Conservation (phyloP, 2,329 filamentous ascomycete genomes). For the Pyrenochaeta sp. region DNA sequence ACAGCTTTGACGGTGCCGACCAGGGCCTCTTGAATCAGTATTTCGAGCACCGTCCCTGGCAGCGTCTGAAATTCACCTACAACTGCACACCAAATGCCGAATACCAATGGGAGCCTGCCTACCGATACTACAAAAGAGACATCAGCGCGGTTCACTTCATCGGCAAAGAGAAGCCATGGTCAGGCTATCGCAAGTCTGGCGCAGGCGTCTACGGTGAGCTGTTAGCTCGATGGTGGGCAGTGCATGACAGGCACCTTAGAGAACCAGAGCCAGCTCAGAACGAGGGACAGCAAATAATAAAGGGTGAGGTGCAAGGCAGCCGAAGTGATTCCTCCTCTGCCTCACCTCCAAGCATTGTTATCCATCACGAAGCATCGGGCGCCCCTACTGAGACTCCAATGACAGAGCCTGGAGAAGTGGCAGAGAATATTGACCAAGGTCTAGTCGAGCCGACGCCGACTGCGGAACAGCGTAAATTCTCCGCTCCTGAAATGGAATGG, state of each 20-base stretch:
- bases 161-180: constrained; percentile 88
- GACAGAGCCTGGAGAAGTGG: constrained; percentile 52
- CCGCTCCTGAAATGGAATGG: constrained; percentile 67
- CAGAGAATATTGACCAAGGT: constrained; percentile 54
- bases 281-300: constrained; percentile 6
- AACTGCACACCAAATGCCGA: constrained; percentile 96
- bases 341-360: constrained; percentile 24
- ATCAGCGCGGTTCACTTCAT: constrained; percentile 97
- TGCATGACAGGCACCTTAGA: constrained; percentile 84
- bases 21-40: constrained; percentile 96
- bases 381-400: constrained; percentile 52
- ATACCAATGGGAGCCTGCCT: constrained; percentile 97
- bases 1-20: constrained; percentile 96
- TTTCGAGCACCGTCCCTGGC: constrained; percentile 77
- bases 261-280: constrained; percentile 11
- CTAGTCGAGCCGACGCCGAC: constrained; percentile 54
- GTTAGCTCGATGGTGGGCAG: constrained; percentile 88
- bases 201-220: constrained; percentile 80
- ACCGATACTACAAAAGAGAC: constrained; percentile 86
- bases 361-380: constrained; percentile 39
- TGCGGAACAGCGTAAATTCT: constrained; percentile 59
- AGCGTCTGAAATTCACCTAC: constrained; percentile 92
- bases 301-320: constrained; percentile 16
- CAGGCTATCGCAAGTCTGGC: constrained; percentile 54
- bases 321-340: constrained; percentile 17